Evolutionary conservation across 352 stramenopile species (phyloP), one percentile per base, ranked within the genome.

Genomic region (Globisporangium mamillatum): DNA sequence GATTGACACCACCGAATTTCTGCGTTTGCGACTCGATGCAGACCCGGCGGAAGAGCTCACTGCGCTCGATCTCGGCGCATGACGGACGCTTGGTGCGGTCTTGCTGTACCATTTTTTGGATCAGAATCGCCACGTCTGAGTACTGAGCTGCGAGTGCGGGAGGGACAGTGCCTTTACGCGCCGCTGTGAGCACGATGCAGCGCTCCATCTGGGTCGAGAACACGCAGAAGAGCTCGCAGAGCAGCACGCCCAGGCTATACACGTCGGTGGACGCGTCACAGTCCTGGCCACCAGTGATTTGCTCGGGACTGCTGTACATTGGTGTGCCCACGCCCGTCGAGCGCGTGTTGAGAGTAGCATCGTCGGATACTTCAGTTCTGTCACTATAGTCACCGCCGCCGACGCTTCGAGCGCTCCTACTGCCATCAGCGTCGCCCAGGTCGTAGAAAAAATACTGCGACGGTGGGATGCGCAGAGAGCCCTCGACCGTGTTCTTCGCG

Each of bases 201-300:
- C 85, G 80, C 66, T 94, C 87, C 87, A 94, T 94, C 60, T 93
- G 86, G 1, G 87, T 93, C 36, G 78, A 75, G 61, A 94, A 94
- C 2, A 72, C 63, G 57, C 82, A 90, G 58, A 93, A 93, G 22
- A 94, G 67, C 55, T 94, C 87, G 41, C 82, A 92, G 22, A 94
- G 58, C 48, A 94, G 44, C 48, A 93, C 72, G 0, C 87, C 87
- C 29, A 94, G 78, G 67, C 84, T 93, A 71, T 80, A 94, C 25
- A 94, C 67, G 41, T 94, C 87, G 22, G 82, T 88, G 14, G 82
- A 75, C 20, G 82, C 73, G 7, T 80, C 81, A 34, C 71, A 85
- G 0, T 70, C 74, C n/a, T 73, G 66, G 1, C 72, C 60, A 4
- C 85, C 87, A 7, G 62, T 64, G 2, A 74, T 81, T 63, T 94